A percentile compares a stretch with the other conserved stretches of the same genome.
These are phyloP conservation scores for Ganoderma meredithae DNA, from an alignment of 1,284 basidiomycete genomes.

Conservation along the genomic window DNA sequence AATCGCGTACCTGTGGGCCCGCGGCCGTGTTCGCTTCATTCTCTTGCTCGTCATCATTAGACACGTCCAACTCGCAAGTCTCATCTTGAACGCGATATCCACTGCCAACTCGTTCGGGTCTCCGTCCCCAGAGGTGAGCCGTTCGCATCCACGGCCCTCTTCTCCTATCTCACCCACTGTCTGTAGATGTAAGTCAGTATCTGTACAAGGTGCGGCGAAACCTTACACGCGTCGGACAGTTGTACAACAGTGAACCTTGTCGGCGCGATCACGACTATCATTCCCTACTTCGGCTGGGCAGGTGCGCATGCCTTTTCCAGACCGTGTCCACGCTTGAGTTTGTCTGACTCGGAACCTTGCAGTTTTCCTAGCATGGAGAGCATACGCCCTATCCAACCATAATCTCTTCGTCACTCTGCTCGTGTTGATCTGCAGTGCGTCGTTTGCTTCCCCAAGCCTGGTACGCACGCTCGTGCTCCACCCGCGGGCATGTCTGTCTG, in stretches of 20 bases:
- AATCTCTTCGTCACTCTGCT: neutral
- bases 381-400: neutral
- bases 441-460: neutral
- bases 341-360: neutral
- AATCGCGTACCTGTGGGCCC: neutral
- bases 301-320: neutral
- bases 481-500: neutral
- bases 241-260: neutral
- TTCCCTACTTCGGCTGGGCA: constrained; percentile 6
- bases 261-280: neutral
- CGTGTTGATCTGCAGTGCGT: neutral
- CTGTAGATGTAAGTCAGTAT: neutral
- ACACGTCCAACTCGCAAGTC: constrained; percentile 10
- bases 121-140: neutral
- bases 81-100: neutral
- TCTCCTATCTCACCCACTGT: neutral
- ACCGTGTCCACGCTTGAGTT: too few relatives aligned
- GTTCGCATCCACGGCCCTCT: neutral
- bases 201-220: too few relatives aligned
- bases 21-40: neutral
- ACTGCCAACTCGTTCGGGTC: neutral
- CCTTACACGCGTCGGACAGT: neutral
- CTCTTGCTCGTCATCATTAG: neutral
- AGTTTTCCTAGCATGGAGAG: constrained; percentile 7
- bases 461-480: neutral